Conservation (phyloP, 257 asterid genomes). For the Solanum neorickii region DNA sequence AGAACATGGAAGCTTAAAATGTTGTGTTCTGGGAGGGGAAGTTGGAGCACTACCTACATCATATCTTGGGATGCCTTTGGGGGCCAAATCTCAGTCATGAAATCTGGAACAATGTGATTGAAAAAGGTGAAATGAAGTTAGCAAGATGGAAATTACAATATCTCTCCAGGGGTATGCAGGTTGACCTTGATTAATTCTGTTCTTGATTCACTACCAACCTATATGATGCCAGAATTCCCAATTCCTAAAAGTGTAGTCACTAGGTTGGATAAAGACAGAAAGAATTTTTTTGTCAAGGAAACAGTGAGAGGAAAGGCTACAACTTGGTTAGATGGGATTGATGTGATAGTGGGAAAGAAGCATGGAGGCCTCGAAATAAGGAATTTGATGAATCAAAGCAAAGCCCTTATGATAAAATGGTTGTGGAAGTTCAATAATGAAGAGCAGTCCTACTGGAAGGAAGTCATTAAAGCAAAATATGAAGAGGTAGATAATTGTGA, state of each 20-base stretch:
- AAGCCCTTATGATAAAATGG: neutral
- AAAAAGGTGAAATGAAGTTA: neutral
- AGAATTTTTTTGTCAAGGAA: neutral
- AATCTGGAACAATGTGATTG: neutral
- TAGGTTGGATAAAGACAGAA: neutral
- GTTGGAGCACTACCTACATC: neutral
- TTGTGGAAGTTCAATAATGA: neutral
- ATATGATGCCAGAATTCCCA: neutral
- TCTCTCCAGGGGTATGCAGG: neutral
- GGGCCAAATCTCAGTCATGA: neutral
- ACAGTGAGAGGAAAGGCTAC: neutral
- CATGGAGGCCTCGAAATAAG: neutral
- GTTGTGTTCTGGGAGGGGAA: neutral
- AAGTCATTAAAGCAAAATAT: neutral
- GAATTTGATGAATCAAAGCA: neutral
- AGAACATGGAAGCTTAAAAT: neutral
- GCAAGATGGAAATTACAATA: neutral
- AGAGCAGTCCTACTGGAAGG: neutral
- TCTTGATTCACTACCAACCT: neutral
- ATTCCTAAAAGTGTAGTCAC: neutral
- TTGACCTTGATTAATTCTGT: neutral
- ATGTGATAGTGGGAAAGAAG: neutral
- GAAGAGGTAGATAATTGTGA: neutral
- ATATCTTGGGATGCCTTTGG: neutral
- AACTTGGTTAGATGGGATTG: neutral